These are phyloP conservation scores for Cokeromyces recurvatus DNA, from an alignment of 371 early-diverging fungal species.

Conservation along the genomic window DNA sequence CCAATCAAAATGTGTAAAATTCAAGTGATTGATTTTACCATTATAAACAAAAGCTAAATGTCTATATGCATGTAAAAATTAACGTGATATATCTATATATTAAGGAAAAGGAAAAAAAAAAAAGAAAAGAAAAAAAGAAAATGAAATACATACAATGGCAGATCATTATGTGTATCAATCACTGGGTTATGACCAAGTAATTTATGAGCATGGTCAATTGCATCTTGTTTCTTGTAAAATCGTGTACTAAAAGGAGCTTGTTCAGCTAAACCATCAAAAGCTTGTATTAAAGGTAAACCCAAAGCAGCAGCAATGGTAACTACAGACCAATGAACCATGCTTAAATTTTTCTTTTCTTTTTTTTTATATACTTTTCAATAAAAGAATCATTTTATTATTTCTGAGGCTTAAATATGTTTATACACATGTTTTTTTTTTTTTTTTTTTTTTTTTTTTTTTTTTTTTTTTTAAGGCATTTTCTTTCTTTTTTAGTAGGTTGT, in stretches of 20 bases:
- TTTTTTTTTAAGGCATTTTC: too few species aligned
- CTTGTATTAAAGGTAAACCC: constrained; percentile 3
- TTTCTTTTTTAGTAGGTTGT: too few species aligned
- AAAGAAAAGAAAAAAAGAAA: too few species aligned
- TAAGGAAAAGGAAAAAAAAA: too few species aligned
- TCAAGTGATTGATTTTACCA: constrained; percentile 38
- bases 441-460: too few species aligned
- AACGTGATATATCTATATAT: too few species aligned
- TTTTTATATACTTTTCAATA: too few species aligned
- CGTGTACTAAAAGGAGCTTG: background rate
- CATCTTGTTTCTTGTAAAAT: constrained; percentile 1
- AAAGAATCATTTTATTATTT: too few species aligned
- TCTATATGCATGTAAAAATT: constrained; percentile 10
- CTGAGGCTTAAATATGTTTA: too few species aligned
- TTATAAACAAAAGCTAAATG: constrained; percentile 23
- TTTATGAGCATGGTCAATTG: constrained; percentile 22
- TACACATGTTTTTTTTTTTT: too few species aligned
- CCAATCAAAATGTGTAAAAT: constrained; percentile 28
- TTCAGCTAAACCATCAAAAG: background rate
- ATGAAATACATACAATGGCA: constrained; percentile 26
- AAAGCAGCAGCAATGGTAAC: constrained; percentile 1
- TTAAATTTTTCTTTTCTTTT: too few species aligned
- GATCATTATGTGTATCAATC: constrained; percentile 46
- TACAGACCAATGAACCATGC: constrained; percentile 13
- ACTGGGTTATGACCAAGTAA: constrained; percentile 27